phyloP scores from a whole-genome alignment of 305 asterid species.

The Nicotiana rustica region DNA sequence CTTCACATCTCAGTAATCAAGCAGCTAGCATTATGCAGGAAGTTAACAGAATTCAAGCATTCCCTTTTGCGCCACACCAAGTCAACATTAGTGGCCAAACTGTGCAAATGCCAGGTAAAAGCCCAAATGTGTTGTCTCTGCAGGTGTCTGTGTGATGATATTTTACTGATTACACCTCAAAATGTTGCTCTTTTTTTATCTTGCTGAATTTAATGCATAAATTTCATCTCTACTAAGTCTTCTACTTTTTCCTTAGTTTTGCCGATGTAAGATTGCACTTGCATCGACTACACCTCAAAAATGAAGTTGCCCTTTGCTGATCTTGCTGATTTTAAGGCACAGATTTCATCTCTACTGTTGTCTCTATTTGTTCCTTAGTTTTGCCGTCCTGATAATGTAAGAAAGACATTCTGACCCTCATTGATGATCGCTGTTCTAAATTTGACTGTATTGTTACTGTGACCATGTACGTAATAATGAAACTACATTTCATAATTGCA shows the following conservation, averaged over 20 bases:
- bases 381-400: background rate
- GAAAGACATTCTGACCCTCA: slow-evolving; percentile 3
- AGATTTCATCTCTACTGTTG: background rate
- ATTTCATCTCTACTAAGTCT: no score
- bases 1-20: slow-evolving; percentile 61
- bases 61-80: slow-evolving; percentile 55
- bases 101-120: slow-evolving; percentile 71
- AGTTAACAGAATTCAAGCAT: slow-evolving; percentile 63
- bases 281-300: no score
- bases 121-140: background rate
- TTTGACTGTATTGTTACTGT: slow-evolving; percentile 4
- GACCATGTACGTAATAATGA: slow-evolving; percentile 12
- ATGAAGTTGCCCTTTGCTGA: background rate
- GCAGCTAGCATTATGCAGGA: slow-evolving; percentile 60
- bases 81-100: slow-evolving; percentile 61
- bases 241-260: no score
- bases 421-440: background rate
- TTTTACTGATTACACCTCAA: background rate
- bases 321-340: background rate
- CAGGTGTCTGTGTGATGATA: background rate
- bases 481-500: background rate
- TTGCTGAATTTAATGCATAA: no score
- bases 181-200: background rate
- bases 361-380: slow-evolving; percentile 18
- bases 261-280: no score